These are phyloP conservation scores for Diaporthe capsici DNA, from an alignment of 2,329 filamentous ascomycete genomes.

Conservation along the genomic window DNA sequence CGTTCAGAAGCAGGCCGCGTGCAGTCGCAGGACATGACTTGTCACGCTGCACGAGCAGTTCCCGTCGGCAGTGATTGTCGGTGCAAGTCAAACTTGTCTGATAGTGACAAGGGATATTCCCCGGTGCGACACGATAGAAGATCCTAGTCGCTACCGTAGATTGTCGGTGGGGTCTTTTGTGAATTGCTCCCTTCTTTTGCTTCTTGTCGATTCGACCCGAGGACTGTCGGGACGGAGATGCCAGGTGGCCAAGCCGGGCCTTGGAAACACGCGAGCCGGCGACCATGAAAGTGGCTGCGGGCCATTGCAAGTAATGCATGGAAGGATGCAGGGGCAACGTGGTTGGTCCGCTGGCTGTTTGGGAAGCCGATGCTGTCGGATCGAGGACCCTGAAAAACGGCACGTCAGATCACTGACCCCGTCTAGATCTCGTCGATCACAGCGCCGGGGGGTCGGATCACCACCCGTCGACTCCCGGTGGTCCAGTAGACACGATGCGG, in stretches of 20 bases:
- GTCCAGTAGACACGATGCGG: not conserved
- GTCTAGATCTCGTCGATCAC: conserved; percentile 15
- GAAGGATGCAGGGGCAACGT: not conserved
- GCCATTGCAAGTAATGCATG: not conserved
- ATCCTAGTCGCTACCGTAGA: conserved; percentile 10
- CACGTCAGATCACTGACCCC: conserved; percentile 1
- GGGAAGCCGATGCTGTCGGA: conserved; percentile 4
- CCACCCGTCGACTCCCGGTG: not conserved
- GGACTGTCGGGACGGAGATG: conserved; percentile 1
- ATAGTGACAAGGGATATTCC: not conserved
- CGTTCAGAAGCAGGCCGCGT: not conserved
- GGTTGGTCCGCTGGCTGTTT: not conserved
- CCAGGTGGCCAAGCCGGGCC: not conserved
- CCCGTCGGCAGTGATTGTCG: conserved; percentile 5
- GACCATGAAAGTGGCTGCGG: not conserved
- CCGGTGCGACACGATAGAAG: conserved; percentile 3
- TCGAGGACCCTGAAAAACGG: conserved; percentile 17
- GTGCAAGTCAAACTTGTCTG: not conserved
- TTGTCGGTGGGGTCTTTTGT: not conserved
- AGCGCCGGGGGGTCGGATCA: not conserved
- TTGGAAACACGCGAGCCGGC: not conserved
- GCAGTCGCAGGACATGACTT: not conserved
- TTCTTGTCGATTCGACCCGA: not conserved
- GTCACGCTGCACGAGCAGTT: conserved; percentile 21
- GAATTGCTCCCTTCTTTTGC: not conserved